A percentile compares a stretch with the other conserved stretches of the same genome.
Conservation (phyloP, 495 filamentous ascomycete genomes). For the Aspergillus egyptiacus region DNA sequence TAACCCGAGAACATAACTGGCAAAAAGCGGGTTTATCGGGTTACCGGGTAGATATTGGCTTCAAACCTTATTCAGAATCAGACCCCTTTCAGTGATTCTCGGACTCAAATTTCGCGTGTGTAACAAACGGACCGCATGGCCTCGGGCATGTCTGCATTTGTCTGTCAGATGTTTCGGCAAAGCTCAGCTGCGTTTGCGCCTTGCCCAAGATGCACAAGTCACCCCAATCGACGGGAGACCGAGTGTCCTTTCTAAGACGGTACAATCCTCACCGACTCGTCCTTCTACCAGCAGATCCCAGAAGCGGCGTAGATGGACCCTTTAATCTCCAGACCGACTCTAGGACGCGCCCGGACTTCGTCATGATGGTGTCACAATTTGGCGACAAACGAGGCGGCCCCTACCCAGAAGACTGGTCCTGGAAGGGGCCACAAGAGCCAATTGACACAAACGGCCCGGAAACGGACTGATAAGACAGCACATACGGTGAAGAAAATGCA, state of each 20-base stretch:
- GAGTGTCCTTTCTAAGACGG: neutral
- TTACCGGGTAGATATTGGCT: conserved; percentile 1
- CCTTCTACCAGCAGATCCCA: conserved; percentile 6
- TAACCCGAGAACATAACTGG: neutral
- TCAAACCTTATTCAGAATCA: neutral
- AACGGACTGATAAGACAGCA: conserved; percentile 11
- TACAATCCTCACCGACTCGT: conserved; percentile 17
- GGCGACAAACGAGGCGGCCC: conserved; percentile 16
- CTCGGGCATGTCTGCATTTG: conserved; percentile 18
- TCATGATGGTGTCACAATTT: conserved; percentile 23
- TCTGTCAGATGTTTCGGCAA: conserved; percentile 15
- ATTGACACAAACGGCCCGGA: conserved; percentile 18
- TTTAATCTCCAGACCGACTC: conserved; percentile 16
- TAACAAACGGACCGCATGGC: conserved; percentile 21
- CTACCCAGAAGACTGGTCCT: conserved; percentile 16
- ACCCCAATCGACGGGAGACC: conserved; percentile 1
- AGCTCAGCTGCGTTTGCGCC: conserved; percentile 16
- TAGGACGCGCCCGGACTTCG: conserved; percentile 18
- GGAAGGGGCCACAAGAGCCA: conserved; percentile 20
- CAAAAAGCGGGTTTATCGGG: neutral
- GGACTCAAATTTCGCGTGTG: conserved; percentile 11
- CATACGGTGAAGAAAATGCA: conserved; percentile 18
- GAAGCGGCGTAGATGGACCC: conserved; percentile 3
- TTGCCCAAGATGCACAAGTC: conserved; percentile 14
- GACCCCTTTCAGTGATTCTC: neutral